Conservation (phyloP, 345 rosid species). For the Aquilaria sinensis region DNA sequence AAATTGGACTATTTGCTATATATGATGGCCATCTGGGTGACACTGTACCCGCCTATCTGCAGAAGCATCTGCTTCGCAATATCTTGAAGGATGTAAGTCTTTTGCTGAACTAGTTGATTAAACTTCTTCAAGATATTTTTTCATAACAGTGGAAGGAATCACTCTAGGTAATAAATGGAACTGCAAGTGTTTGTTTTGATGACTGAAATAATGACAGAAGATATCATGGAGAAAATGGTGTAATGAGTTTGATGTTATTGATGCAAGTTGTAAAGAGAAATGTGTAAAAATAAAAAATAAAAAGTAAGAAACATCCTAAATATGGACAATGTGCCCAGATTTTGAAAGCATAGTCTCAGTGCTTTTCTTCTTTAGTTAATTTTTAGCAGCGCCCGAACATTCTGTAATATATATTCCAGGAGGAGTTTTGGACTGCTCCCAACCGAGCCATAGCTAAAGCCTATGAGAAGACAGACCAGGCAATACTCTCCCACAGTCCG, state of each 20-base stretch:
- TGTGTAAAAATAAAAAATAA: background rate
- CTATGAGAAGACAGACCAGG: conserved; percentile 59
- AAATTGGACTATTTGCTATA: conserved; percentile 66
- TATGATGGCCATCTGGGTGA: conserved; percentile 76
- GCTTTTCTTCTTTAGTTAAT: no score
- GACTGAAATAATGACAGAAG: background rate
- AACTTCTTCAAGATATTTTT: background rate
- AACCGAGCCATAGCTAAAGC: conserved; percentile 37
- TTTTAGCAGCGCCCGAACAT: background rate
- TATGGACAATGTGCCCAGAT: background rate
- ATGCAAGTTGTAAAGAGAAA: background rate
- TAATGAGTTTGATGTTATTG: no score
- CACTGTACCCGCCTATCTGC: conserved; percentile 66
- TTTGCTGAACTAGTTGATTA: background rate
- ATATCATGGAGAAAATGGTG: background rate
- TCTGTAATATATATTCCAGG: conserved; percentile 26
- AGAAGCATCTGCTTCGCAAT: conserved; percentile 54
- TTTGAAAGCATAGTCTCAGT: no score
- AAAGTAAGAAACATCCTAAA: background rate
- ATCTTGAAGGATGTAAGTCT: conserved; percentile 52
- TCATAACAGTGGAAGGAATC: background rate
- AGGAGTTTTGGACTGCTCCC: conserved; percentile 47
- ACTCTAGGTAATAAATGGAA: background rate
- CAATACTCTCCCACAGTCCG: conserved; percentile 49
- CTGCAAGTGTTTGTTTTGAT: background rate